Evolutionary conservation across 2,329 filamentous ascomycete genomes (phyloP).

Genomic region (Colletotrichum paranaense): DNA sequence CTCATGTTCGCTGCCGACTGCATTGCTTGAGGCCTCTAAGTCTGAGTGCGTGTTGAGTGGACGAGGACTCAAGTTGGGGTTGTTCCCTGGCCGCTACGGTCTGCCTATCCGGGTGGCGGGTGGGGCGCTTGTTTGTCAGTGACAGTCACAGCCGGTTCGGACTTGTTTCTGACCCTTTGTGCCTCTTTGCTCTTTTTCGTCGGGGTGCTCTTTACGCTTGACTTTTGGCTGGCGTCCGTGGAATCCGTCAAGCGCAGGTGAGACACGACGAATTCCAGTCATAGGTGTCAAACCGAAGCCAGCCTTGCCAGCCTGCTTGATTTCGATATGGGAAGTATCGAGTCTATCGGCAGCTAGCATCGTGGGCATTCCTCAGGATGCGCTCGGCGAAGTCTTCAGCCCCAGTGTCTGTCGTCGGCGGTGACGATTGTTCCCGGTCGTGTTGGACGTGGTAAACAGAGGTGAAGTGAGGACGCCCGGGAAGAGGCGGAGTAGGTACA

Average conservation of each 20-base stretch:
- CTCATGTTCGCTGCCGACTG: neutral
- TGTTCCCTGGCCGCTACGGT: no score
- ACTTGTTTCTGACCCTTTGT: neutral
- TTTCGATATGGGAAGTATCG: neutral
- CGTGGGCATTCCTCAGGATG: constrained; percentile 9
- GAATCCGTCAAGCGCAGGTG: neutral
- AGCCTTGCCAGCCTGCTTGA: neutral
- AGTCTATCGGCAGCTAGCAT: neutral
- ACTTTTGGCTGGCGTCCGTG: neutral
- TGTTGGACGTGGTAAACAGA: neutral
- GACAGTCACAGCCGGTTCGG: neutral
- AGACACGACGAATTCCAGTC: constrained; percentile 9
- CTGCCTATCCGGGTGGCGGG: constrained; percentile 13
- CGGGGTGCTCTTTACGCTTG: neutral
- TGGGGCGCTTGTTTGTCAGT: constrained; percentile 30
- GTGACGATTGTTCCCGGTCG: constrained; percentile 15
- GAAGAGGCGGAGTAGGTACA: constrained; percentile 22
- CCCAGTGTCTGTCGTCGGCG: constrained; percentile 19
- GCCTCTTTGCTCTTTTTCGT: neutral
- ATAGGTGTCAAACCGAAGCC: neutral
- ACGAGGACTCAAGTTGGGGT: neutral
- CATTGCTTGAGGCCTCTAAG: neutral
- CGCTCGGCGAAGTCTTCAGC: constrained; percentile 25
- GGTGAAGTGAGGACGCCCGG: neutral
- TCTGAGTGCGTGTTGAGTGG: neutral